These are phyloP conservation scores for Closterium sp. DNA, from an alignment of 139 green algal genomes.

Conservation along the genomic window DNA sequence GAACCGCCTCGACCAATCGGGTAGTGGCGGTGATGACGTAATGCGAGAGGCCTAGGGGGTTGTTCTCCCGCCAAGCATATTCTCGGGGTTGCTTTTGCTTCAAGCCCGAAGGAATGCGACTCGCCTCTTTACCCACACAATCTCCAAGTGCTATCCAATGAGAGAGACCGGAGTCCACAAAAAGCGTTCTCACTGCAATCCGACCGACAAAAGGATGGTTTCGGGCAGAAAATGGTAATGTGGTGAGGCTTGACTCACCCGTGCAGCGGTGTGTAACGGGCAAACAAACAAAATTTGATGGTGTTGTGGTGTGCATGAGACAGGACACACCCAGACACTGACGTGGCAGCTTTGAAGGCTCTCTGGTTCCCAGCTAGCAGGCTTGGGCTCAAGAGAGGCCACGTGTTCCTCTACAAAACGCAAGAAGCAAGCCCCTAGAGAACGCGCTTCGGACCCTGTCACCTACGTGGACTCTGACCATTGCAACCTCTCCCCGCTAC, in stretches of 20 bases:
- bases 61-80: neutral
- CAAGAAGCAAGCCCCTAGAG: neutral
- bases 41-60: neutral
- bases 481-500: neutral
- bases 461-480: neutral
- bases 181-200: neutral
- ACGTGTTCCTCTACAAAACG: neutral
- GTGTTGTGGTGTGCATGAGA: neutral
- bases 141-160: neutral
- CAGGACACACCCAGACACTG: neutral
- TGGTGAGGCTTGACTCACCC: too few species aligned
- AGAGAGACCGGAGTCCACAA: neutral
- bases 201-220: neutral
- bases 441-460: neutral
- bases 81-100: neutral
- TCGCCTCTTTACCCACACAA: neutral
- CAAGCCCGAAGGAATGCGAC: neutral
- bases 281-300: neutral
- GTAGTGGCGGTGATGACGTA: neutral
- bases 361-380: neutral
- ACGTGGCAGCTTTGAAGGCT: neutral
- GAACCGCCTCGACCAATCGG: neutral
- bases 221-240: neutral
- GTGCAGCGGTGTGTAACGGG: neutral
- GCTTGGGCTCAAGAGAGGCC: neutral